These are phyloP conservation scores for Cyclotella sp. DNA, from an alignment of 108 stramenopile genomes.

Conservation along the genomic window DNA sequence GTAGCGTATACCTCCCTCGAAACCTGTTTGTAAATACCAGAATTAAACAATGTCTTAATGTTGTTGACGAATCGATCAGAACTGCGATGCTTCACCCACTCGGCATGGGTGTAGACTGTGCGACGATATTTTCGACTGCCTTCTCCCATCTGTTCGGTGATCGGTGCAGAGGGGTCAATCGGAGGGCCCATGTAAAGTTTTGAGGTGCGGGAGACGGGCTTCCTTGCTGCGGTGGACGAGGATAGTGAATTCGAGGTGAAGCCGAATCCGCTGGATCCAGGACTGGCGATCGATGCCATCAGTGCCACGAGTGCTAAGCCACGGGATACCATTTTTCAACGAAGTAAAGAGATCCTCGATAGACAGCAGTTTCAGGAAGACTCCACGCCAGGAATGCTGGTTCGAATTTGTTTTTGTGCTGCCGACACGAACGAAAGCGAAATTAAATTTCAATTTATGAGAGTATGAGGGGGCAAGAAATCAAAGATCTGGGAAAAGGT, in stretches of 20 bases:
- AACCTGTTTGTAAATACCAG: constrained; percentile 70
- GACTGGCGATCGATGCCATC: constrained; percentile 17
- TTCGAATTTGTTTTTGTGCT: neutral
- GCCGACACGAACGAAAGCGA: too few relatives aligned
- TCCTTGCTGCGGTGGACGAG: neutral
- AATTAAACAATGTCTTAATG: constrained; percentile 46
- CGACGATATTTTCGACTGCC: constrained; percentile 67
- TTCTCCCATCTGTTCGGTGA: constrained; percentile 68
- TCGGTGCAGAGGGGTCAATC: constrained; percentile 32
- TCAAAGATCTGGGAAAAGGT: neutral
- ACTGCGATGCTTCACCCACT: constrained; percentile 74
- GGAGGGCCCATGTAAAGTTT: constrained; percentile 43
- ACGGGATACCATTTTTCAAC: neutral
- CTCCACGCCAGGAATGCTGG: neutral
- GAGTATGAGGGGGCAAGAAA: neutral
- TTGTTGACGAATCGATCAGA: constrained; percentile 68
- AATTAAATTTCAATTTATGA: too few relatives aligned
- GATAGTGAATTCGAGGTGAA: constrained; percentile 16
- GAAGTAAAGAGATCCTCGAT: neutral
- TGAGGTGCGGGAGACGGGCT: neutral
- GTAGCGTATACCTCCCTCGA: constrained; percentile 55
- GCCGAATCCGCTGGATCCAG: constrained; percentile 25
- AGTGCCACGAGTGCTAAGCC: constrained; percentile 8
- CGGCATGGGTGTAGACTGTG: constrained; percentile 77
- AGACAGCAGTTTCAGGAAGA: neutral